These are phyloP conservation scores for Emmonsia crescens DNA, from an alignment of 2,329 filamentous ascomycete genomes.

Conservation along the genomic window DNA sequence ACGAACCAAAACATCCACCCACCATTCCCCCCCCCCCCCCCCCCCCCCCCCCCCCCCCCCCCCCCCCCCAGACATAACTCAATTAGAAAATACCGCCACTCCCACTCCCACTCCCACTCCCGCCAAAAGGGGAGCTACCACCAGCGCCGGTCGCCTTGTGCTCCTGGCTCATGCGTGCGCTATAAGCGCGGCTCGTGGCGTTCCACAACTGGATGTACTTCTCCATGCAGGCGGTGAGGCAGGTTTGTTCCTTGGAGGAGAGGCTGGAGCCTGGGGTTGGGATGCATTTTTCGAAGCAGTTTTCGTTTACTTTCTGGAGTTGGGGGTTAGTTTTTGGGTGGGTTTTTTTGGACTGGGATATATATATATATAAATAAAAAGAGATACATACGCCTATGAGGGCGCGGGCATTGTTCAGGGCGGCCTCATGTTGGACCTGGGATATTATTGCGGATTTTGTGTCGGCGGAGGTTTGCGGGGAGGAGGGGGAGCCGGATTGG, in stretches of 20 bases:
- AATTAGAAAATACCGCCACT: neutral
- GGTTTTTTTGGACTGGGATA: neutral
- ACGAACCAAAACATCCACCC: neutral
- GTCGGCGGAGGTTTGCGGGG: slow-evolving; percentile 21
- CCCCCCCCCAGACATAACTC: neutral
- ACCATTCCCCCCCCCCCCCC: neutral
- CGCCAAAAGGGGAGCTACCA: neutral
- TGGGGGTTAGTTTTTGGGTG: neutral
- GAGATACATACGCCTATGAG: slow-evolving; percentile 53
- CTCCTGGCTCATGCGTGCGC: slow-evolving; percentile 46
- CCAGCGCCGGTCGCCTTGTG: slow-evolving; percentile 36
- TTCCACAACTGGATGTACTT: slow-evolving; percentile 80
- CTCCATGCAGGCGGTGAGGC: slow-evolving; percentile 68
- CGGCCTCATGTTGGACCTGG: slow-evolving; percentile 52
- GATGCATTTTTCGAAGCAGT: slow-evolving; percentile 70
- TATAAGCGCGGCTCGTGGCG: slow-evolving; percentile 57
- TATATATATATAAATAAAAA: too few relatives aligned
- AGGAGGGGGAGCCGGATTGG: slow-evolving; percentile 18
- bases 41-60: neutral
- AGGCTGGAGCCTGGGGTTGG: slow-evolving; percentile 53
- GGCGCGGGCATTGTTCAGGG: slow-evolving; percentile 56
- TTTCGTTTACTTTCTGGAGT: slow-evolving; percentile 64
- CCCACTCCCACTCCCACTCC: neutral
- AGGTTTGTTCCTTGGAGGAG: slow-evolving; percentile 57
- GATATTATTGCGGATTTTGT: slow-evolving; percentile 49